Base-by-base conservation (phyloP, 768 basidiomycete genomes). In the Kwoniella sp. region DNA sequence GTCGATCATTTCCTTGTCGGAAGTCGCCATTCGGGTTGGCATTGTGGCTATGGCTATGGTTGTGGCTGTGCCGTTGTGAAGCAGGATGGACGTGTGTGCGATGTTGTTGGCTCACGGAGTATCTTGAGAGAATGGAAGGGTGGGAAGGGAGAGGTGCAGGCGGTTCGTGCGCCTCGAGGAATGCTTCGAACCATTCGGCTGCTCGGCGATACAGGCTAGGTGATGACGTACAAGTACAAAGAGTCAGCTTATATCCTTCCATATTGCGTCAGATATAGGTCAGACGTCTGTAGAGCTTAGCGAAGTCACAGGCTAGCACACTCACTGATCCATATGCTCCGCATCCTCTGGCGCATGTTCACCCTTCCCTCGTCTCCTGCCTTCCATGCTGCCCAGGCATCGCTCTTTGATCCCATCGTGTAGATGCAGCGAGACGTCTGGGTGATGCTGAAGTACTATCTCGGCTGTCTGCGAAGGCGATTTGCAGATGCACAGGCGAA, bases 321-420 rank as follows among this genome's bases (percentile, higher is more conserved):
- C 69, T 41, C 48, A 73, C 73, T 58, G 61, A 3, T 69, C 51
- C 9, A 34, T 31, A 11, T 55, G 41, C 55, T 76, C 74, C 3
- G 61, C 64, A 64, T 76, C 74, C 4, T 30, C 54, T 12, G 74
- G 74, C 5, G 61, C 48, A 15, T 63, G 58, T 37, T 72, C 62
- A 1, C 70, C 74, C n/a, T 26, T 64, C 1, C 12, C 29, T 56
- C 72, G 20, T 13, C 58, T 37, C 20, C 63, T 34, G 1, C 74
- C 74, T 50, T 76, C 67, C 55, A 76, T 54, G 30, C 65, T 68
- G 0, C 74, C 74, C 34, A 76, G 37, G 34, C 62, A 30, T 11
- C 72, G 52, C 52, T 76, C 72, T 54, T 58, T 71, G 47, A 76
- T 61, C 20, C 70, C 65, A 29, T 70, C 58, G 41, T 67, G 58